Base-by-base conservation (phyloP, 768 basidiomycete species). In the Lentinula aciculospora region DNA sequence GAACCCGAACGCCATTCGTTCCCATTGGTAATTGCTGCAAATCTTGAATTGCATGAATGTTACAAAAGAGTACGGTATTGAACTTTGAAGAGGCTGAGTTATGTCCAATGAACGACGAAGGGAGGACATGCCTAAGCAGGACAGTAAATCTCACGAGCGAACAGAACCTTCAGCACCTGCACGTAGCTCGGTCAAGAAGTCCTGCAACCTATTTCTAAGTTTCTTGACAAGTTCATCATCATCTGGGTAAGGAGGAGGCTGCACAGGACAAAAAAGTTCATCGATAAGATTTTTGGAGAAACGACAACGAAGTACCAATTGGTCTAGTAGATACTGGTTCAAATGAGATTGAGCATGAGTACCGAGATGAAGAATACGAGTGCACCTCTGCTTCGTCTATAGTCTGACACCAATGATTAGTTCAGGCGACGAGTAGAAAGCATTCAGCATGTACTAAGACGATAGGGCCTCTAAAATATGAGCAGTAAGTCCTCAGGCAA, bases 181-280 rank as follows among this genome's bases (percentile, higher is more conserved):
- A 15, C 75, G 62, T 19, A 75, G 58, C 13, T 71, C 69, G 1
- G 66, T 50, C n/a, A 76, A 60, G 27, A 74, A 60, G 32, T 72
- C 73, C 57, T 71, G 64, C 6, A 76, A 62, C 23, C 73, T 68
- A 53, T 59, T 68, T 25, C 75, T 65, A 3, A 75, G 64, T 25
- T 72, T 74, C 63, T 72, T 72, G 28, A 70, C 64, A 12, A 75
- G 53, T 29, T 73, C 72, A 56, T 75, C 72, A 50, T 75, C 74
- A 34, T 74, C 72, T 9, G 62, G 42, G 28, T 69, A 71, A 5
- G 74, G 74, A 2, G 74, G 72, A 12, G 72, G 72, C 75, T 75
- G 51, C 53, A 2, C 9, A 23, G 4, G 8, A 21, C 36, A 17
- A 55, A 9, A 58, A 23, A 37, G 3, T 48, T 31, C n/a, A 13